Evolutionary conservation across 306 rosid species (phyloP).

Genomic region (Vigna unguiculata): DNA sequence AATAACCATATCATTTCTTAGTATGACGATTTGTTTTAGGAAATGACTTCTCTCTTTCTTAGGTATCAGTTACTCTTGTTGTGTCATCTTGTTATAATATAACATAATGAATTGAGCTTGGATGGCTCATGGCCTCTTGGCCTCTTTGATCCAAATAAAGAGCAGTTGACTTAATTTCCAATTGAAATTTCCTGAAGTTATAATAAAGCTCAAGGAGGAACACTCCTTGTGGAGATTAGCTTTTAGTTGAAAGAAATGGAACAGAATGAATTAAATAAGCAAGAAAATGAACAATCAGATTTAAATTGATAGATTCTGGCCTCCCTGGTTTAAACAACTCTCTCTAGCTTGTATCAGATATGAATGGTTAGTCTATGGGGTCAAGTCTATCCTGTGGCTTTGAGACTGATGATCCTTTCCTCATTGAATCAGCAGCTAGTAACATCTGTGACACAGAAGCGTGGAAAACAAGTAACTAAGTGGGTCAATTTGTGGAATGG

Average conservation of each 20-base stretch:
- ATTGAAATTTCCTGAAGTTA: background rate
- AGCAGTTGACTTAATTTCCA: background rate
- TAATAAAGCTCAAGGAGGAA: background rate
- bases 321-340: background rate
- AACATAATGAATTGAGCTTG: background rate
- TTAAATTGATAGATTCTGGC: background rate
- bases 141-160: background rate
- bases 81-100: background rate
- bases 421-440: too few species aligned
- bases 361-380: too few species aligned
- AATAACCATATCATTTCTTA: background rate
- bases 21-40: background rate
- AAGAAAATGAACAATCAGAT: background rate
- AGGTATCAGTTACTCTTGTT: background rate
- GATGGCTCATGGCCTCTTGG: slow-evolving; percentile 13
- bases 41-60: background rate
- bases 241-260: background rate
- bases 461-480: too few species aligned
- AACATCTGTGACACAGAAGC: too few species aligned
- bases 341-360: too few species aligned
- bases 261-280: background rate
- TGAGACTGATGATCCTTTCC: too few species aligned
- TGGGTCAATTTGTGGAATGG: too few species aligned
- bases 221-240: background rate
- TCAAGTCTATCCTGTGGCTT: too few species aligned